Evolutionary conservation across 2,329 filamentous ascomycete genomes (phyloP).

Genomic region (Fusarium oligoseptatum): DNA sequence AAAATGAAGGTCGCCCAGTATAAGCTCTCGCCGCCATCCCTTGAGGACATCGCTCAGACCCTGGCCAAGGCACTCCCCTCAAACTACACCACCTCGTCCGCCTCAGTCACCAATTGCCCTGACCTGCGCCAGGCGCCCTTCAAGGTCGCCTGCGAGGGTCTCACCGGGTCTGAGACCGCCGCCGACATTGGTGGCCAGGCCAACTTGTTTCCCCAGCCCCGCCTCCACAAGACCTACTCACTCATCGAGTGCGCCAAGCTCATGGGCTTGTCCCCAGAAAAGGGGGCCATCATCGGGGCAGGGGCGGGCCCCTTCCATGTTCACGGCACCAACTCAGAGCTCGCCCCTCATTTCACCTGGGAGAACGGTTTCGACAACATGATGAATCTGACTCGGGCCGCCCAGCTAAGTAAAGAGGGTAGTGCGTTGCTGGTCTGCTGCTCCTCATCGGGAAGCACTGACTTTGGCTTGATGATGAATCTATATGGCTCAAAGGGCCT

Average conservation of each 20-base stretch:
- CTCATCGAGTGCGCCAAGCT: slow-evolving; percentile 47
- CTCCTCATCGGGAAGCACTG: slow-evolving; percentile 33
- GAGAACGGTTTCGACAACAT: slow-evolving; percentile 35
- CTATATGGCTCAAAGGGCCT: slow-evolving; percentile 54
- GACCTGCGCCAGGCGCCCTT: slow-evolving; percentile 56
- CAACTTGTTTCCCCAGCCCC: slow-evolving; percentile 55
- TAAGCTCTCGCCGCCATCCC: too few species aligned
- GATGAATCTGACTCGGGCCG: slow-evolving; percentile 48
- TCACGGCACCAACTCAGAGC: slow-evolving; percentile 58
- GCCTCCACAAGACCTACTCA: slow-evolving; percentile 51
- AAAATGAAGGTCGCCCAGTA: too few species aligned
- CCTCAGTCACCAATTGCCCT: slow-evolving; percentile 18
- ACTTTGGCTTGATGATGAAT: slow-evolving; percentile 59
- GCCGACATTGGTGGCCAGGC: slow-evolving; percentile 60
- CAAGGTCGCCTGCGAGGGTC: slow-evolving; percentile 54
- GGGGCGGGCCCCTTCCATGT: slow-evolving; percentile 58
- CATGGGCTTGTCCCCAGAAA: slow-evolving; percentile 52
- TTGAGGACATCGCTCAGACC: too few species aligned
- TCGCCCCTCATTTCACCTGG: slow-evolving; percentile 56
- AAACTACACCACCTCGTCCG: too few species aligned
- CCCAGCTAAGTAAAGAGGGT: slow-evolving; percentile 45
- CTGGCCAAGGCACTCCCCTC: too few species aligned
- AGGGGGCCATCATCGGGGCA: slow-evolving; percentile 56
- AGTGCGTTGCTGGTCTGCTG: slow-evolving; percentile 8
- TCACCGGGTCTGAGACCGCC: slow-evolving; percentile 55